Evolutionary conservation across 2,329 filamentous ascomycete species (phyloP).

Genomic region (Huntiella omanensis): DNA sequence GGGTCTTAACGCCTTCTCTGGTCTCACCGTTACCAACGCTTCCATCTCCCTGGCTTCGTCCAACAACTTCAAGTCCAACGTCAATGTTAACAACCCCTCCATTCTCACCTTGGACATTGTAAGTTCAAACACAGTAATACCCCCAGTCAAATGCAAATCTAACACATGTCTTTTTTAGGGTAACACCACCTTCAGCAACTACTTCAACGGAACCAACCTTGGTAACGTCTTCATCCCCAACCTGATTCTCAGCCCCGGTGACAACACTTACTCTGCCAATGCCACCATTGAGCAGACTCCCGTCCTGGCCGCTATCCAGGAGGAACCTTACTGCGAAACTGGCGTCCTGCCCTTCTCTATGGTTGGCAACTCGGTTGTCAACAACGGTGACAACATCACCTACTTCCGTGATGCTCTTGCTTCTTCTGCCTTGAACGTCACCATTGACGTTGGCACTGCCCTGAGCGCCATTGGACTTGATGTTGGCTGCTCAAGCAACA

Average conservation of each 20-base stretch:
- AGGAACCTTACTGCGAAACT: slow-evolving; percentile 31
- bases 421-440: slow-evolving; percentile 29
- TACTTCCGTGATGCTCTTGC: slow-evolving; percentile 39
- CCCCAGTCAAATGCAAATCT: background rate
- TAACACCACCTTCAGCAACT: slow-evolving; percentile 42
- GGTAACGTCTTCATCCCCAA: slow-evolving; percentile 39
- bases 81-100: slow-evolving; percentile 44
- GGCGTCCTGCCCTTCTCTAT: slow-evolving; percentile 37
- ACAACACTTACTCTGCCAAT: slow-evolving; percentile 35
- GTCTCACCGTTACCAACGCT: slow-evolving; percentile 32
- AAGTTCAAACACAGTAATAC: slow-evolving; percentile 16
- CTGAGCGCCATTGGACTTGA: slow-evolving; percentile 19
- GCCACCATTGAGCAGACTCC: slow-evolving; percentile 31
- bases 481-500: slow-evolving; percentile 11
- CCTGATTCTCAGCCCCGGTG: slow-evolving; percentile 38
- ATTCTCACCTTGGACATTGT: slow-evolving; percentile 45
- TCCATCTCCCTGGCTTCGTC: slow-evolving; percentile 22
- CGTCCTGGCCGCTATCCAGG: slow-evolving; percentile 25
- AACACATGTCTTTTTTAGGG: slow-evolving; percentile 24
- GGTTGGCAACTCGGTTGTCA: slow-evolving; percentile 30
- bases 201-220: slow-evolving; percentile 29
- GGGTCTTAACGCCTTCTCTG: slow-evolving; percentile 26
- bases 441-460: slow-evolving; percentile 31
- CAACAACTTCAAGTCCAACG: slow-evolving; percentile 39
- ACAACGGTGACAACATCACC: slow-evolving; percentile 30